Conservation (phyloP, 169 alveolate species). For the Eimeria brunetti region DNA sequence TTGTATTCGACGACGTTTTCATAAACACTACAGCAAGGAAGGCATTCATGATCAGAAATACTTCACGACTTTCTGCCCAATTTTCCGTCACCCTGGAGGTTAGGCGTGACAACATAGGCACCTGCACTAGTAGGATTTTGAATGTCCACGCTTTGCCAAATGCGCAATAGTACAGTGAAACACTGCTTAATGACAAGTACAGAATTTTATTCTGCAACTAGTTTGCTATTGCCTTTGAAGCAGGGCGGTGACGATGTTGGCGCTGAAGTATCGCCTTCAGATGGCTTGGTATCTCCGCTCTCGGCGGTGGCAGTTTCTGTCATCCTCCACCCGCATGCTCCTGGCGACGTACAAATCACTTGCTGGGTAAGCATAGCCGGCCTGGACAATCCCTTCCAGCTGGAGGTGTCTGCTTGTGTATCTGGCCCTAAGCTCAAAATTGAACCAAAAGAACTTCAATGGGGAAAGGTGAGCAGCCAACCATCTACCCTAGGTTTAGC, state of each 20-base stretch:
- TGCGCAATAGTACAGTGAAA: background rate
- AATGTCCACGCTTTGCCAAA: no score
- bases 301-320: constrained; percentile 43
- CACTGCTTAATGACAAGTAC: background rate
- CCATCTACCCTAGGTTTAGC: constrained; percentile 75
- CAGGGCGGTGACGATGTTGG: constrained; percentile 26
- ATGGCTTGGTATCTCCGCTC: constrained; percentile 52
- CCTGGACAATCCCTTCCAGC: constrained; percentile 52
- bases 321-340: constrained; percentile 33
- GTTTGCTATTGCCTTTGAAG: background rate
- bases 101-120: background rate
- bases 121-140: background rate
- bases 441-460: constrained; percentile 80
- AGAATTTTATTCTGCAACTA: background rate
- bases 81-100: constrained; percentile 54
- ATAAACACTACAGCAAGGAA: constrained; percentile 89
- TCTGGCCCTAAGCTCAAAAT: constrained; percentile 76
- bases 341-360: constrained; percentile 47
- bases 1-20: constrained; percentile 92
- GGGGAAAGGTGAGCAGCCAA: constrained; percentile 81
- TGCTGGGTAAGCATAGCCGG: constrained; percentile 70
- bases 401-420: constrained; percentile 67
- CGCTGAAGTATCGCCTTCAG: constrained; percentile 19
- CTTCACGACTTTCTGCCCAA: constrained; percentile 51
- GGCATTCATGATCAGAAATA: constrained; percentile 85